Evolutionary conservation across 139 green algal species (phyloP).

Genomic region (Zygnema cylindricum): DNA sequence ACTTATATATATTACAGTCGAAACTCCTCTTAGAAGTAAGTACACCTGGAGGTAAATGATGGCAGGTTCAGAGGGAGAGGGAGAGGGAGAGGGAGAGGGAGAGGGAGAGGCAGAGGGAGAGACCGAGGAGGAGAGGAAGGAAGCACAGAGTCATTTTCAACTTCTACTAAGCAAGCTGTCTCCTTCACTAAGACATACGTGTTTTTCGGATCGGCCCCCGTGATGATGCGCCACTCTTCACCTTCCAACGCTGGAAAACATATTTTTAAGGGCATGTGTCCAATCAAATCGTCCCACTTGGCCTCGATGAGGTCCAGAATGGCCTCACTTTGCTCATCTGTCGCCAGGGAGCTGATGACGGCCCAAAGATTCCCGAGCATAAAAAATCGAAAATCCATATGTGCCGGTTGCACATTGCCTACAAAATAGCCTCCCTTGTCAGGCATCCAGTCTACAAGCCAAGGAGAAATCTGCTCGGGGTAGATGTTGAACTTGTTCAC

Average conservation of each 20-base stretch:
- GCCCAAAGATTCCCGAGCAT: constrained; percentile 54
- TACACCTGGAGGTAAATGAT: neutral
- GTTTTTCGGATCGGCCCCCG: constrained; percentile 58
- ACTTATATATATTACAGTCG: too few relatives aligned
- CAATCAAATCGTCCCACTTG: constrained; percentile 52
- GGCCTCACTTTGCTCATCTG: constrained; percentile 26
- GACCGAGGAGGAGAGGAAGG: too few relatives aligned
- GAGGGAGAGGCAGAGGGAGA: too few relatives aligned
- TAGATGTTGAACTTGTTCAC: constrained; percentile 63
- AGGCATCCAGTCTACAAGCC: constrained; percentile 53
- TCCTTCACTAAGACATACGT: constrained; percentile 41
- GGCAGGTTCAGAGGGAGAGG: neutral
- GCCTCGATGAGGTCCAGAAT: constrained; percentile 56
- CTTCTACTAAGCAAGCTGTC: too few relatives aligned
- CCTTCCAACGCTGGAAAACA: constrained; percentile 40
- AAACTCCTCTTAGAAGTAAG: too few relatives aligned
- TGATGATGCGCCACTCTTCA: constrained; percentile 55
- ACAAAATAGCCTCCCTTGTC: constrained; percentile 53
- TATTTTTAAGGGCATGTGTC: constrained; percentile 52
- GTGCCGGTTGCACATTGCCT: constrained; percentile 52
- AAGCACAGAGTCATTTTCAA: too few relatives aligned
- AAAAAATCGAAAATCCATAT: constrained; percentile 60
- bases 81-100: neutral
- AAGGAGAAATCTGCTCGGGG: constrained; percentile 50
- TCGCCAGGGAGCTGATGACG: constrained; percentile 34